Evolutionary conservation across 495 filamentous ascomycete species (phyloP), one percentile per base, ranked within the genome.

Genomic region (Rhypophila decipiens): DNA sequence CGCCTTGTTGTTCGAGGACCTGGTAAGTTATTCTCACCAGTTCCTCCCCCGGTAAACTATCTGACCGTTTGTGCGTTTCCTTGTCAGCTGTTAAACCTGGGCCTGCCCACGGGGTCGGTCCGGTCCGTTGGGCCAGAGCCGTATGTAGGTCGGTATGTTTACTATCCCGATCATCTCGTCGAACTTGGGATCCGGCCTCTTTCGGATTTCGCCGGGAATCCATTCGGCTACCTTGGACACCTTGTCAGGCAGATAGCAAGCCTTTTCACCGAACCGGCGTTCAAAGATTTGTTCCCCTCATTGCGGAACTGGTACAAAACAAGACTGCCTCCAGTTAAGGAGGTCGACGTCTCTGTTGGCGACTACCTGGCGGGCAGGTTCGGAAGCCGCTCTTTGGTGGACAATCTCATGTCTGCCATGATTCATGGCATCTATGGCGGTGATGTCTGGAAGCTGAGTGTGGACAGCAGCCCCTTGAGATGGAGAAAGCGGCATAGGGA

Each of bases 391-490:
- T 58, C 72, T 2, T 33, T 87, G 5, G 84, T 84, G 23, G 71
- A 96, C 33, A 95, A 95, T 52, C 20, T 96, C 2, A 60, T 83
- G 2, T 95, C 88, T 3, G 86, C 82, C 22, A 64, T 88, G n/a
- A 61, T 85, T 20, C 93, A 96, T 67, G 94, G 94, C 10, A 87
- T 97, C 15, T 94, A 90, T 56, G 94, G 89, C n/a, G 94, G 94
- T 37, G 86, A 96, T 68, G 80, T 95, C 33, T 78, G 85, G 57
- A 74, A 84, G 59, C 71, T 96, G 44, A 96, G 88, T 59, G 78
- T 75, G 34, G 78, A 77, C 51, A 79, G 79, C 37, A 61, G 61
- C 8, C 52, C 63, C 7, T 53, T 68, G 13, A 11, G 13, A 12
- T 36, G 44, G 13, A 9, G 2, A 29, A 12, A 34, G 42, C 27